phyloP scores from a whole-genome alignment of 1,139 yeast species.

The Scheffersomyces quercinus region DNA sequence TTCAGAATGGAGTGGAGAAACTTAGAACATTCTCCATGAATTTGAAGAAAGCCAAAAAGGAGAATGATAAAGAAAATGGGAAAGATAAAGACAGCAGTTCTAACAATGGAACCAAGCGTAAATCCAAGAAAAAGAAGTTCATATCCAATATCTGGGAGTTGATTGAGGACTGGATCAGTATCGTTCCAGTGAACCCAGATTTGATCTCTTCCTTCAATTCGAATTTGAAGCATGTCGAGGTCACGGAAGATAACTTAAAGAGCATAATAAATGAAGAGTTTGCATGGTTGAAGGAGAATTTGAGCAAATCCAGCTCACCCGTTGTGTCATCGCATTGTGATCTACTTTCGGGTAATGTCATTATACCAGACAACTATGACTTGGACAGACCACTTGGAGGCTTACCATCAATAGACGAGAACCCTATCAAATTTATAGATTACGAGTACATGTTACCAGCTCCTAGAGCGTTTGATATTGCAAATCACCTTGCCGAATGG shows the following conservation, averaged over 20 bases:
- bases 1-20: constrained; percentile 53
- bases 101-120: constrained; percentile 10
- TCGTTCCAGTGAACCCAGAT: constrained; percentile 54
- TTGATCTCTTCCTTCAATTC: constrained; percentile 41
- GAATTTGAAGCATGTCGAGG: constrained; percentile 24
- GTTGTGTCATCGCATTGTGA: constrained; percentile 72
- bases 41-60: constrained; percentile 14
- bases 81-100: constrained; percentile 7
- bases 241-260: constrained; percentile 32
- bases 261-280: constrained; percentile 51
- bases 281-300: constrained; percentile 48
- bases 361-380: constrained; percentile 49
- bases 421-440: constrained; percentile 69
- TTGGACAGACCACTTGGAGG: constrained; percentile 7
- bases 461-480: constrained; percentile 79
- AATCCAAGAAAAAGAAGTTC: constrained; percentile 28
- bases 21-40: constrained; percentile 35
- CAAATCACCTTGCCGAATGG: constrained; percentile 88
- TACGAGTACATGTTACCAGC: constrained; percentile 82
- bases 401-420: constrained; percentile 30
- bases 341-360: constrained; percentile 69
- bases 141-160: constrained; percentile 60
- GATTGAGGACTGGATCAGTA: constrained; percentile 60
- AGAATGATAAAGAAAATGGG: neutral
- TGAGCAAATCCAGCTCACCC: constrained; percentile 48